Conservation (phyloP, 768 basidiomycete species). For the Coprinellus micaceus region DNA sequence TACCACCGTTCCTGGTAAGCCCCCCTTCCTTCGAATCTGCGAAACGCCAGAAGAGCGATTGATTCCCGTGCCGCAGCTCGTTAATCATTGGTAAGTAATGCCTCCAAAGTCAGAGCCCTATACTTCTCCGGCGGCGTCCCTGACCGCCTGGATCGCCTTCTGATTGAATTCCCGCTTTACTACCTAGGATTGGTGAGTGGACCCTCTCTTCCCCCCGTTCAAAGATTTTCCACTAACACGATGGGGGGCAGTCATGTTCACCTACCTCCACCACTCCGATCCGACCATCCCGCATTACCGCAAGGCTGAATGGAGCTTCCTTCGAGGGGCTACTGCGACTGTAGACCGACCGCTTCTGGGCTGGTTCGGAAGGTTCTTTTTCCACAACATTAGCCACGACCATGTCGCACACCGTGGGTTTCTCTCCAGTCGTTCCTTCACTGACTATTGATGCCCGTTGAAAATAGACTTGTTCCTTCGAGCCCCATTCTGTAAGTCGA, state of each 20-base stretch:
- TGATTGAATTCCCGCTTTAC: not conserved
- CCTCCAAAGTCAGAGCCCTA: not conserved
- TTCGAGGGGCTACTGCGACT: slow-evolving; percentile 50
- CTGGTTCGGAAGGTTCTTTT: slow-evolving; percentile 51
- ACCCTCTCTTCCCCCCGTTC: not conserved
- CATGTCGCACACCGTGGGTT: slow-evolving; percentile 36
- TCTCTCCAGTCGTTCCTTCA: not conserved
- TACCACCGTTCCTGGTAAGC: slow-evolving; percentile 45
- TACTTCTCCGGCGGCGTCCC: not conserved
- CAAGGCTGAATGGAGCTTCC: slow-evolving; percentile 45
- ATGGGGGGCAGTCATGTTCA: slow-evolving; percentile 40
- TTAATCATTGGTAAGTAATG: slow-evolving; percentile 39
- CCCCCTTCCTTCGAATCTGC: not conserved
- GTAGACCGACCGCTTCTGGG: slow-evolving; percentile 52
- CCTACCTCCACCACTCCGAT: slow-evolving; percentile 54
- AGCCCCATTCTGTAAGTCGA: slow-evolving; percentile 42
- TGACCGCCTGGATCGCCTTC: no score
- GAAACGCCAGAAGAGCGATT: no score
- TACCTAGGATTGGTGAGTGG: slow-evolving; percentile 29
- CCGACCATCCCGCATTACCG: slow-evolving; percentile 54
- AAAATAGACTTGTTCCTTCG: slow-evolving; percentile 45
- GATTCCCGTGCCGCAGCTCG: slow-evolving; percentile 24
- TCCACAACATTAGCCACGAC: slow-evolving; percentile 47
- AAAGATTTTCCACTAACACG: not conserved
- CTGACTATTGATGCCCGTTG: not conserved